Evolutionary conservation across 2,329 filamentous ascomycete genomes (phyloP).

Genomic region (Pyrenophora graminea): DNA sequence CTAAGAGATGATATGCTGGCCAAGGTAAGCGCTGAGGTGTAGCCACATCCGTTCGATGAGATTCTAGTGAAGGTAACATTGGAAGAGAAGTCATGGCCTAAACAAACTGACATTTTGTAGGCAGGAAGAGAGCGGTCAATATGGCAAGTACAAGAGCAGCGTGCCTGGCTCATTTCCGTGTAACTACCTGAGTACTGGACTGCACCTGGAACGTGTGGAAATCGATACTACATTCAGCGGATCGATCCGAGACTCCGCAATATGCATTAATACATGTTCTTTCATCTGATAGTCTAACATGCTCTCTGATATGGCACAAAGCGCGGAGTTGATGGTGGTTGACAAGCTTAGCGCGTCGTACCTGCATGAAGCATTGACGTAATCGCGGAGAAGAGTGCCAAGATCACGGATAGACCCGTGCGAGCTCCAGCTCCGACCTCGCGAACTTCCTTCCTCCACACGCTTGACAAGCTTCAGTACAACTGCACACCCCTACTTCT

Average conservation of each 20-base stretch:
- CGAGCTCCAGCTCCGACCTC: conserved; percentile 17
- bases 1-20: background rate
- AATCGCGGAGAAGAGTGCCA: conserved; percentile 10
- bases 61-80: background rate
- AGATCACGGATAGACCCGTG: conserved; percentile 15
- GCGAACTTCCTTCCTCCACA: conserved; percentile 6
- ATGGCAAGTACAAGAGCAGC: background rate
- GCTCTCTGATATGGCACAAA: background rate
- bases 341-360: conserved; percentile 13
- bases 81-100: conserved; percentile 2
- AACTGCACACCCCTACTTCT: conserved; percentile 2
- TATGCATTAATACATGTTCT: too few relatives aligned
- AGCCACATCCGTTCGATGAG: background rate
- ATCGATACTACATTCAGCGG: too few relatives aligned
- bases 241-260: too few relatives aligned
- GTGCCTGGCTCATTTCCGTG: background rate
- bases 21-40: conserved; percentile 4
- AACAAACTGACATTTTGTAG: background rate
- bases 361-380: conserved; percentile 24
- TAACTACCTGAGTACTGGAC: background rate
- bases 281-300: too few relatives aligned
- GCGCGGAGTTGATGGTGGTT: background rate
- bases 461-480: background rate
- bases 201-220: too few relatives aligned
- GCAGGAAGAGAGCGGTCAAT: background rate